These are phyloP conservation scores for Annulohypoxylon nitens DNA, from an alignment of 495 filamentous ascomycete genomes.

Conservation along the genomic window DNA sequence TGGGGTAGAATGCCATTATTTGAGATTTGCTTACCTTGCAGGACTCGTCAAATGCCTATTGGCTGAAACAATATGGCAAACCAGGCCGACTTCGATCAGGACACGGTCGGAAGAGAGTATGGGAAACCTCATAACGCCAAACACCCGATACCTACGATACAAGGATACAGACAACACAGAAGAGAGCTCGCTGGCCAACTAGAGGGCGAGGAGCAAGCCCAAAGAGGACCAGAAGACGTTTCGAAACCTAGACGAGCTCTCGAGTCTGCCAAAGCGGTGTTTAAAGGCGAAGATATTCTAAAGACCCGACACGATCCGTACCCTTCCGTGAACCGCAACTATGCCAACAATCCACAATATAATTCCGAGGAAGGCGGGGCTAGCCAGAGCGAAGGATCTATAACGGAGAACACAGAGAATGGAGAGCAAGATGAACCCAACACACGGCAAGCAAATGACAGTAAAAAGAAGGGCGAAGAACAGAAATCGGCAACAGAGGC, in stretches of 20 bases:
- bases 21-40: background rate
- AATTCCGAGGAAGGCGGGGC: conserved; percentile 71
- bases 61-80: conserved; percentile 29
- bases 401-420: conserved; percentile 27
- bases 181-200: conserved; percentile 60
- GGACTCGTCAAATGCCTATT: conserved; percentile 1
- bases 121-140: conserved; percentile 66
- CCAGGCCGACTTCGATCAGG: conserved; percentile 61
- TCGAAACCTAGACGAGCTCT: conserved; percentile 56
- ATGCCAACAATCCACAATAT: conserved; percentile 49
- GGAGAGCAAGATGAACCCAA: conserved; percentile 28
- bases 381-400: conserved; percentile 46
- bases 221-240: conserved; percentile 55
- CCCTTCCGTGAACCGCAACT: conserved; percentile 56
- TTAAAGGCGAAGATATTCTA: conserved; percentile 55
- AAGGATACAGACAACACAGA: conserved; percentile 70
- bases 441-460: conserved; percentile 25
- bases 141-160: conserved; percentile 74
- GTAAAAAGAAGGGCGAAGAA: conserved; percentile 40
- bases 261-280: conserved; percentile 57
- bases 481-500: conserved; percentile 67
- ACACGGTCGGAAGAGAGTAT: conserved; percentile 61
- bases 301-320: conserved; percentile 56
- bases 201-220: conserved; percentile 56
- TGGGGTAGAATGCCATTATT: background rate